Evolutionary conservation across 2,329 filamentous ascomycete genomes (phyloP), one percentile per base, ranked within the genome.

Genomic region (Botrytis squamosa): DNA sequence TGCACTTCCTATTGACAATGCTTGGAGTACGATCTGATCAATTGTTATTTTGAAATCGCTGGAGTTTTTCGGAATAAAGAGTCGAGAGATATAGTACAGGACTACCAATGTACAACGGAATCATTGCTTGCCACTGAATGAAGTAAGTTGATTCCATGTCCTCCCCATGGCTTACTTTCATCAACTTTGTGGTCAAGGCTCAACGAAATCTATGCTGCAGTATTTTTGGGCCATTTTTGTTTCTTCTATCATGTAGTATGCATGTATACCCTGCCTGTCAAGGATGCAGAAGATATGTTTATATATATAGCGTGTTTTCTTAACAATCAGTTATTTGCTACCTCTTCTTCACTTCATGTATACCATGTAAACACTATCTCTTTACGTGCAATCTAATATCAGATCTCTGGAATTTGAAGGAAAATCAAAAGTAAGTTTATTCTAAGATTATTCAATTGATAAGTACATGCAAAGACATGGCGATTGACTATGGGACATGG

Each of bases 1-100:
- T 16, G 77, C 79, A 6, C 62, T 84, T 72, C 82, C 82, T 0
- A 80, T 84, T 5, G 82, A 83, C 70, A 80, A 80, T 64, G 82
- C 80, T 0, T 83, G 82, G 82, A 79, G 80, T 16, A 79, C 80
- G 29, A 78, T 83, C 33, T 83, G 65, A 25, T n/a, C 7, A 12
- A 25, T 36, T n/a, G 12, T 6, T 16, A 55, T n/a, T n/a, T 1
- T 16, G 36, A 3, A 36, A 25, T 29, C 1, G 0, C 8, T 29
- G 25, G 44, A 40, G 36, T 55, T 36, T 40, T 12, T 55, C 16
- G 25, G 38, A 42, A 67, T 40, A 33, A 25, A 66, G 1, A 8
- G 33, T 20, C 10, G 1, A 25, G 20, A 5, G 49, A 33, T 29
- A 33, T 6, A 1, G 16, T 67, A 18, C 16, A 16, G 33, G 20